Percentiles rank a stretch among this genome's conserved stretches.
These are phyloP conservation scores for Phytophthora vignae DNA, from an alignment of 352 stramenopile species.

Conservation along the genomic window DNA sequence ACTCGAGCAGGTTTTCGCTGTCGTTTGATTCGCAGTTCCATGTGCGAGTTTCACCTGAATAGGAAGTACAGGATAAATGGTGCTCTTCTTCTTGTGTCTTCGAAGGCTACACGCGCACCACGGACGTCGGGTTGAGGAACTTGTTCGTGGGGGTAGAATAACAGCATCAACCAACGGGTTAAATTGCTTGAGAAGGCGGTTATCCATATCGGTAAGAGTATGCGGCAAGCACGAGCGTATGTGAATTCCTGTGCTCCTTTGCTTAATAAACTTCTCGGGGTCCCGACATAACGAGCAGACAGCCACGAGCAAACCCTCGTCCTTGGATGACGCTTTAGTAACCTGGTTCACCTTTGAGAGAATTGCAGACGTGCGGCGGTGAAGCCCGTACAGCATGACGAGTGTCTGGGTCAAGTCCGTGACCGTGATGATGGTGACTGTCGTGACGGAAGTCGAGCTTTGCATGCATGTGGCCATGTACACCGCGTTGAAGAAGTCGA, in stretches of 20 bases:
- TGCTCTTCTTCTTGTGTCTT: not conserved
- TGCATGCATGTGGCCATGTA: slow-evolving; percentile 30
- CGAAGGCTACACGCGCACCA: not conserved
- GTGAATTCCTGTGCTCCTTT: not conserved
- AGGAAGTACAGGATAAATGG: not conserved
- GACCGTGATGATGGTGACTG: not conserved
- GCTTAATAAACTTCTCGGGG: not conserved
- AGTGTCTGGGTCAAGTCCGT: slow-evolving; percentile 4
- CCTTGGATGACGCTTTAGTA: not conserved
- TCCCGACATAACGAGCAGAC: slow-evolving; percentile 1
- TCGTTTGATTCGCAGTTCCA: too few relatives aligned
- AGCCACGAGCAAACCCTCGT: not conserved
- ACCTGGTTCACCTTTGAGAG: not conserved
- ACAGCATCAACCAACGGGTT: not conserved
- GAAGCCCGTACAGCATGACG: slow-evolving; percentile 9
- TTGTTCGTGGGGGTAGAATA: not conserved
- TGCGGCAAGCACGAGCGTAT: slow-evolving; percentile 10
- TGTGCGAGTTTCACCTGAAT: not conserved
- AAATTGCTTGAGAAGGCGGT: not conserved
- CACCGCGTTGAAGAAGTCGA: slow-evolving; percentile 29
- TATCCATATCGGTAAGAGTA: not conserved
- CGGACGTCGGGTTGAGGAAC: not conserved
- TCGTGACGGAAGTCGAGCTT: not conserved
- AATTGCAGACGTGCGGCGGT: slow-evolving; percentile 4
- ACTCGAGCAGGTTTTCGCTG: too few relatives aligned